Conservation (phyloP, 2,329 filamentous ascomycete genomes). For the Lecanosticta acicola region DNA sequence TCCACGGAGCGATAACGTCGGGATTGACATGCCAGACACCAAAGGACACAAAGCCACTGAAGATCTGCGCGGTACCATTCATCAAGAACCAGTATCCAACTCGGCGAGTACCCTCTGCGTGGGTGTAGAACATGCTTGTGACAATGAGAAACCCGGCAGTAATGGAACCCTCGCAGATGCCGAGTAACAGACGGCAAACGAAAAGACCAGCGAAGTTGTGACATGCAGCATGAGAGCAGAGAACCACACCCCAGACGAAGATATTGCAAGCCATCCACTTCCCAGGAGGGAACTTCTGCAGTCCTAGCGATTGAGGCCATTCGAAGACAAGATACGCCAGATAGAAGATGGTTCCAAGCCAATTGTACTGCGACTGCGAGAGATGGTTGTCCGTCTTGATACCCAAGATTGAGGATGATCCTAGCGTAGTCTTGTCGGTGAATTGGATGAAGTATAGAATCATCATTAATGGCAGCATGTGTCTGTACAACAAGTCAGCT, state of each 20-base stretch:
- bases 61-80: conserved; percentile 12
- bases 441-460: conserved; percentile 43
- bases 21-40: conserved; percentile 58
- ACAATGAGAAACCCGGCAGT: conserved; percentile 39
- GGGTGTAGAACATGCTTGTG: conserved; percentile 41
- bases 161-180: conserved; percentile 46
- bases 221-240: conserved; percentile 59
- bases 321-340: conserved; percentile 60
- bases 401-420: conserved; percentile 46
- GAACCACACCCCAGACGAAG: conserved; percentile 69
- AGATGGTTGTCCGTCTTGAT: conserved; percentile 50
- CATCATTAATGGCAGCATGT: conserved; percentile 14
- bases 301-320: conserved; percentile 55
- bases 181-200: conserved; percentile 55
- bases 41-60: conserved; percentile 9
- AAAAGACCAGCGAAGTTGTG: conserved; percentile 49
- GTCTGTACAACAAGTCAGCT: neutral
- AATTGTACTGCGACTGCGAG: conserved; percentile 53
- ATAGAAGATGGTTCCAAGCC: conserved; percentile 58
- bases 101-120: conserved; percentile 50
- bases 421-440: conserved; percentile 38
- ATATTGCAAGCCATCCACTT: conserved; percentile 61
- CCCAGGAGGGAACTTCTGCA: conserved; percentile 54
- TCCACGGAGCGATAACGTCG: conserved; percentile 42
- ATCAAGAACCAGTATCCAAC: conserved; percentile 13